Evolutionary conservation across 2,329 filamentous ascomycete genomes (phyloP), one percentile per base, ranked within the genome.

Genomic region (Paraconiothyrium sp.): DNA sequence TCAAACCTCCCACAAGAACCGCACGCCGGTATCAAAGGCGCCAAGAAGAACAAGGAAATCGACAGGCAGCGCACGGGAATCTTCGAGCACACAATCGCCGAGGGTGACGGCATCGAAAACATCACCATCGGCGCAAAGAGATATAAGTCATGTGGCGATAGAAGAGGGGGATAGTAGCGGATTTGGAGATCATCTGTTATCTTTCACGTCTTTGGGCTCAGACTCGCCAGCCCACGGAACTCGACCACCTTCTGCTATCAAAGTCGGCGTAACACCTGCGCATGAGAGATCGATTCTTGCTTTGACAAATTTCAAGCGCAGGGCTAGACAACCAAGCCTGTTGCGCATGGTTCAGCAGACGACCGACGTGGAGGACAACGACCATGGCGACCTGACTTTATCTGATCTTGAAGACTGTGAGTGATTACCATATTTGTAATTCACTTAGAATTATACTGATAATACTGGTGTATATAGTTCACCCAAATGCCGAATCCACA

Each of bases 401-500:
- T 71, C 67, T 50, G 73, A 75, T 52, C 69, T 76, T 20, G 73
- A 76, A 50, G 72, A 76, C 67, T 90, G 54, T 56, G n/a, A 56
- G 54, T 39, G n/a, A 10, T 24, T 13, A 11, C 32, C 14, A 6
- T 2, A 39, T 37, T 5, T 11, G 16, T 20, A 41, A 4, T 3
- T 8, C 11, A 5, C 16, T 2, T 11, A 47, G 6, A 7, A 1
- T 44, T n/a, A 3, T 37, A 14, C 54, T 56, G 37, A 56, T 43
- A 7, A 3, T 22, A 35, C 2, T 32, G 9, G 9, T 16, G 9
- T 22, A 24, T 24, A 7, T 35, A 56, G 54, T 87, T 71, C 84
- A 81, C 55, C 89, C 84, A 0, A 88, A 91, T 59, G 88, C 88
- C 32, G 89, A 91, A 78, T 90, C 89, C 16, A 92, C 90, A 7